phyloP scores from a whole-genome alignment of 163 green algal species.

The Volvox carteri region DNA sequence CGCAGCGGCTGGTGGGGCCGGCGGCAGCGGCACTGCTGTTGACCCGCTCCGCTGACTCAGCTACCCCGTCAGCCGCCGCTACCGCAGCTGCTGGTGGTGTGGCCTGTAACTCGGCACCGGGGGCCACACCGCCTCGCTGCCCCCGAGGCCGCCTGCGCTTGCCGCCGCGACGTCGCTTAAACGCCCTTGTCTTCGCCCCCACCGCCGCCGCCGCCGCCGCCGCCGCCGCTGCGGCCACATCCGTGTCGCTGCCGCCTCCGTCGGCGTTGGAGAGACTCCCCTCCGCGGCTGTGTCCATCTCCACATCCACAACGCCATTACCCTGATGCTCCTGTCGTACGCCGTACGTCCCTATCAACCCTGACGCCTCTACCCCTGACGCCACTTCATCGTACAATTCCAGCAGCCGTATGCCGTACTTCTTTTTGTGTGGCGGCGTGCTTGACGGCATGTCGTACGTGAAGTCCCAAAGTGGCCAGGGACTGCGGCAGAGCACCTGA shows the following conservation, averaged over 20 bases:
- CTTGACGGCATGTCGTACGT: background rate
- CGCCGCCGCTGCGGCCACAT: background rate
- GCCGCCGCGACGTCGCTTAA: background rate
- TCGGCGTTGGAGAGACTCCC: too few relatives aligned
- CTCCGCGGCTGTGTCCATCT: too few relatives aligned
- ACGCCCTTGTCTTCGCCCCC: background rate
- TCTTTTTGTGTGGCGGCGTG: background rate
- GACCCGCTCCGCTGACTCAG: too few relatives aligned
- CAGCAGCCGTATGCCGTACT: constrained; percentile 8
- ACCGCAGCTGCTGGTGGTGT: too few relatives aligned
- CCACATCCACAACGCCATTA: too few relatives aligned
- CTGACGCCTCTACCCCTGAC: too few relatives aligned
- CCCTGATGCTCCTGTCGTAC: too few relatives aligned
- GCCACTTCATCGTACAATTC: constrained; percentile 7
- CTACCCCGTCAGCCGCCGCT: too few relatives aligned
- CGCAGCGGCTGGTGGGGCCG: background rate
- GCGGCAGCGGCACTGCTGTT: background rate
- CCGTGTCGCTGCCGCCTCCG: background rate
- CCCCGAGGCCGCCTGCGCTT: background rate
- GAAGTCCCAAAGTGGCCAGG: constrained; percentile 54
- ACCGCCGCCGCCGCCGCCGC: background rate
- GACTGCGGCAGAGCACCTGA: constrained; percentile 40
- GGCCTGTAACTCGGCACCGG: too few relatives aligned
- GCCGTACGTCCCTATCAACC: too few relatives aligned
- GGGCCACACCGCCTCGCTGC: too few relatives aligned